Base-by-base conservation (phyloP, 2,329 filamentous ascomycete species). In the Cercospora beticola region DNA sequence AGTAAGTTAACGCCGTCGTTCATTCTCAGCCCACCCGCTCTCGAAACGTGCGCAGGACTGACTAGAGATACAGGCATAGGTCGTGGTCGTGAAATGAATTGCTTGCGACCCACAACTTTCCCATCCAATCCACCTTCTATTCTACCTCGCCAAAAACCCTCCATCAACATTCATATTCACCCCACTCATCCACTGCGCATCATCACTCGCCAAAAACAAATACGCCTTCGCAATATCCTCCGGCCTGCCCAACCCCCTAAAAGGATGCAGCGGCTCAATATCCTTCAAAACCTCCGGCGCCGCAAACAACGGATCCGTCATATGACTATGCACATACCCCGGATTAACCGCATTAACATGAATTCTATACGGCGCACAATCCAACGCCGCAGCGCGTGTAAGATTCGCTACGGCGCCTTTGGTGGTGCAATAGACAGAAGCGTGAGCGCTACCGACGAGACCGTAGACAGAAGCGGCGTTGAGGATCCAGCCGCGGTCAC, bases 401-500 rank as follows among this genome's bases (percentile, higher is more conserved):
- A 73, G 43, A 57, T 73, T 73, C 23, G 70, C 70, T 0, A 73
- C 71, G 4, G 68, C 71, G 30, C 71, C 71, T 64, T 73, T 73
- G 9, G 70, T 69, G n/a, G 68, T 70, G 49, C 71, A 71, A 52
- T 72, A 72, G 16, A 67, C 67, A 1, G 67, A 54, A 9, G 64
- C 60, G 12, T 30, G 31, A 8, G 67, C 21, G 1, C 57, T 65
- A n/a, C 70, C 83, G 0, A 83, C 77, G 0, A 83, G 60, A 0
- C 83, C 83, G 59, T 79, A 77, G 10, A 84, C 80, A 3, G 79
- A 82, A 0, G 82, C 79, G 0, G 83, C 81, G 63, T 85, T 86
- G 28, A 86, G 78, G 60, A 86, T 84, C 81, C 82, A 85, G 1
- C 83, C 84, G 33, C 83, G 70, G 49, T 83, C 80, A 16, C 83